Base-by-base conservation (phyloP, 768 basidiomycete genomes). In the Dacryopinax primogenitus region DNA sequence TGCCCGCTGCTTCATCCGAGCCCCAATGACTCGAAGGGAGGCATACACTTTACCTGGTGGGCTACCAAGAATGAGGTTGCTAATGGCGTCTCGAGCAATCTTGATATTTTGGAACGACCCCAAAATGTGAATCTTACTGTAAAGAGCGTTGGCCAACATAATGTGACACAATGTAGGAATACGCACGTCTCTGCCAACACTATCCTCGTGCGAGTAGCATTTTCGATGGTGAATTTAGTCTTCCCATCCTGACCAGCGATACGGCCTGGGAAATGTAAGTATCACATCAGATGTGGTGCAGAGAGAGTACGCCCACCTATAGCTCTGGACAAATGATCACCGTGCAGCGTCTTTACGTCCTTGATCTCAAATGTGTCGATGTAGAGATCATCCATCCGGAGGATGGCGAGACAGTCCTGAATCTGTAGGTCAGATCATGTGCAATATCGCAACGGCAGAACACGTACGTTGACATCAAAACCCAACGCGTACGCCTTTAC, bases 101-200 rank as follows among this genome's bases (percentile, higher is more conserved):
- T 95, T 96, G 80, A 99, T 98, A 72, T 96, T 96, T 79, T 94
- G 91, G 78, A 96, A 97, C 16, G 94, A 95, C 26, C 96, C 96
- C 75, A 99, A 86, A 70, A 99, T 97, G 71, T 97, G 94, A 37
- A 99, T 96, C 83, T 96, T 94, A 32, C 94, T 96, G 71, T 4
- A 67, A n/a, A 67, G n/a, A 58, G 64, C 64, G 68, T 69, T 62
- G 23, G 51, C 34, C 33, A 4, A 47, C 18, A 18, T 3, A 47
- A 3, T 30, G 32, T 51, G 26, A 18, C 44, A 23, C 30, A 9
- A 64, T 32, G 35, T 3, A 58, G 23, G 34, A 34, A 44, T 65
- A 83, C 89, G 64, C 72, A 94, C 94, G 92, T 93, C 73, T 99
- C 96, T 12, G 96, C 96, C 41, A 99, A 84, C 51, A 99, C 91